A percentile compares a stretch with the other conserved stretches of the same genome.
Evolutionary conservation across 441 rosid species (phyloP).

Genomic region (Populus hybrid): DNA sequence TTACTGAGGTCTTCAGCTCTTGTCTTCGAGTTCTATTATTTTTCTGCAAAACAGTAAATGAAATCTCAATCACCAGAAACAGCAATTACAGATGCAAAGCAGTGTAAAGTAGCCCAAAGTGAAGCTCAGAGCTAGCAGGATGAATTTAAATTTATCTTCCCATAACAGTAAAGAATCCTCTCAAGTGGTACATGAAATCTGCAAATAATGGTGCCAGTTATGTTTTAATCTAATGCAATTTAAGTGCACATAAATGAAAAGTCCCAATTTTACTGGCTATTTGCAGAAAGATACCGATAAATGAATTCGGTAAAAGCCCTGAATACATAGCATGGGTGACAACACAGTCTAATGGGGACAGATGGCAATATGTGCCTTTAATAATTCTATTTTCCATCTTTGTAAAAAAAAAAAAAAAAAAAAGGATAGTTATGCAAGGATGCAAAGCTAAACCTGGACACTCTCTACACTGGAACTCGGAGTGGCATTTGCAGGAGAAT

Average conservation of each 20-base stretch:
- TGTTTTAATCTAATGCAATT: no score
- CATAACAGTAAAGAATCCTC: not conserved
- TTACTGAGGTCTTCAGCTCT: conserved; percentile 61
- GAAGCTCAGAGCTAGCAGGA: not conserved
- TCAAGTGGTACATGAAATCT: no score
- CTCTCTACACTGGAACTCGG: conserved; percentile 30
- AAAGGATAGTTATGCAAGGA: conserved; percentile 6
- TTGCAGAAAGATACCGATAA: no score
- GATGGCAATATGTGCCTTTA: not conserved
- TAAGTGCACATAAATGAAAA: no score
- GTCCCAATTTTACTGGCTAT: no score
- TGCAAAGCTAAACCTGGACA: conserved; percentile 23
- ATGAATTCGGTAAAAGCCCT: no score
- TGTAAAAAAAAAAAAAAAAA: no score
- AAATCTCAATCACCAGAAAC: not conserved
- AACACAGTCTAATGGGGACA: no score
- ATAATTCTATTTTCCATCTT: no score
- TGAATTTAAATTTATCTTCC: not conserved
- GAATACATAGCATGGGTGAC: no score
- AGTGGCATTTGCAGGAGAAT: conserved; percentile 27
- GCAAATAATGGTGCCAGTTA: no score
- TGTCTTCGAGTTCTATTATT: conserved; percentile 31
- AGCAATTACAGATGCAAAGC: not conserved
- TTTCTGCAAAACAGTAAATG: conserved; percentile 33
- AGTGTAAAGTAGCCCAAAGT: not conserved